Percentiles rank a stretch among this genome's conserved stretches.
Evolutionary conservation across 2,329 filamentous ascomycete species (phyloP).

Genomic region (Fusarium acutatum): DNA sequence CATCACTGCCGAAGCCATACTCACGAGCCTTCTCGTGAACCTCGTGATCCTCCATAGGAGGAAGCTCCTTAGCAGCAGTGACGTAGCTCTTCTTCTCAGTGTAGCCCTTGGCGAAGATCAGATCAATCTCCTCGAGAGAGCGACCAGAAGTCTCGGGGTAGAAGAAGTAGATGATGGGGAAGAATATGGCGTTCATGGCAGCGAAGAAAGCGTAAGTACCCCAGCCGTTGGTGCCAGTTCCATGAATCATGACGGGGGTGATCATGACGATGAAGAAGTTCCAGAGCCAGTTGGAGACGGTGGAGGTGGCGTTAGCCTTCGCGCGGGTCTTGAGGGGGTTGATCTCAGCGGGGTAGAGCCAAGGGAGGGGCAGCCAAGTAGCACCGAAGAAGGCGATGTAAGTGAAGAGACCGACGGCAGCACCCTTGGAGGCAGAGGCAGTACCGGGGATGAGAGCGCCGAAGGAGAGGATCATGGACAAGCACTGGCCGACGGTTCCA

Average conservation of each 20-base stretch:
- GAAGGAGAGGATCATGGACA: slow-evolving; percentile 70
- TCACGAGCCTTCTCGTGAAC: slow-evolving; percentile 22
- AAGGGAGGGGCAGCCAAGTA: slow-evolving; percentile 68
- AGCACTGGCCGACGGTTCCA: slow-evolving; percentile 56
- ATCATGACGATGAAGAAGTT: slow-evolving; percentile 79
- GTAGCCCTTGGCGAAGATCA: slow-evolving; percentile 56
- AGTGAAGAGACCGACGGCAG: slow-evolving; percentile 72
- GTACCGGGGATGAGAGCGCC: slow-evolving; percentile 70
- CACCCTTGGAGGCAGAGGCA: slow-evolving; percentile 65
- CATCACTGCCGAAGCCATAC: slow-evolving; percentile 18
- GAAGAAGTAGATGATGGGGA: slow-evolving; percentile 59
- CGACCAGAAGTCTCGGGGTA: slow-evolving; percentile 54
- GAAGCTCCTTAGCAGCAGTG: slow-evolving; percentile 64
- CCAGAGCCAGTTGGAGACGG: slow-evolving; percentile 69
- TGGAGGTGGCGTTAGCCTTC: slow-evolving; percentile 64
- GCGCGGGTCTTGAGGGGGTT: slow-evolving; percentile 67
- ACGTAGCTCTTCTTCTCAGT: slow-evolving; percentile 68
- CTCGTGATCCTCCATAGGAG: slow-evolving; percentile 39
- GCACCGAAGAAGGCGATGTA: slow-evolving; percentile 76
- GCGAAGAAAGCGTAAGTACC: slow-evolving; percentile 63
- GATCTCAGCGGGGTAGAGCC: slow-evolving; percentile 68
- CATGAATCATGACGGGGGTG: slow-evolving; percentile 74
- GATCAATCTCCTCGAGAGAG: slow-evolving; percentile 30
- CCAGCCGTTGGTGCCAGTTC: slow-evolving; percentile 59
- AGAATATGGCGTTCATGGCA: slow-evolving; percentile 59